phyloP scores from a whole-genome alignment of 177 flowering plant genomes.

The Vitis hybrid region DNA sequence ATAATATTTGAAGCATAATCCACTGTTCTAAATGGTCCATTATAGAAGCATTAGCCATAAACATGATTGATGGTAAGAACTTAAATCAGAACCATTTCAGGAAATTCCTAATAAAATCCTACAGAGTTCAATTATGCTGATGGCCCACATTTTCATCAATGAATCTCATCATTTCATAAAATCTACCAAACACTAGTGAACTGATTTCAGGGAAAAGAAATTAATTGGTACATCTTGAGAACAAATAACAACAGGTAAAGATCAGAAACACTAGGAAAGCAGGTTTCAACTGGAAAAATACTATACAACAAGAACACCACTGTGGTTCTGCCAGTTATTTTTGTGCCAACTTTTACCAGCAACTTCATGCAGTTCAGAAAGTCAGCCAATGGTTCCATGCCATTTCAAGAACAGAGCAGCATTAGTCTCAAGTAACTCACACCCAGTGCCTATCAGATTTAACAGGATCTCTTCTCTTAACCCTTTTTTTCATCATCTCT shows the following conservation, averaged over 20 bases:
- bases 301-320: neutral
- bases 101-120: neutral
- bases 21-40: too few species aligned
- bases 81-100: neutral
- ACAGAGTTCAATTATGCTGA: neutral
- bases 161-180: neutral
- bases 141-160: neutral
- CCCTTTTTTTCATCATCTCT: constrained; percentile 58
- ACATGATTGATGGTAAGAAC: too few species aligned
- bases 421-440: neutral
- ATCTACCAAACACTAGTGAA: neutral
- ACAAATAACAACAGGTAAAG: neutral
- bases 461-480: constrained; percentile 33
- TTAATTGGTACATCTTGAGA: neutral
- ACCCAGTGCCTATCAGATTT: neutral
- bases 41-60: too few species aligned
- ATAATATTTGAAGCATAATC: too few species aligned
- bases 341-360: neutral
- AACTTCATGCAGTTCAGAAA: neutral
- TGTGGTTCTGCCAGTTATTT: neutral
- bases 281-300: neutral
- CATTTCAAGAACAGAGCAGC: neutral
- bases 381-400: neutral
- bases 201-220: neutral
- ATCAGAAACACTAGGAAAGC: neutral